Evolutionary conservation across 345 rosid genomes (phyloP).

Genomic region (Sisymbrium irio): DNA sequence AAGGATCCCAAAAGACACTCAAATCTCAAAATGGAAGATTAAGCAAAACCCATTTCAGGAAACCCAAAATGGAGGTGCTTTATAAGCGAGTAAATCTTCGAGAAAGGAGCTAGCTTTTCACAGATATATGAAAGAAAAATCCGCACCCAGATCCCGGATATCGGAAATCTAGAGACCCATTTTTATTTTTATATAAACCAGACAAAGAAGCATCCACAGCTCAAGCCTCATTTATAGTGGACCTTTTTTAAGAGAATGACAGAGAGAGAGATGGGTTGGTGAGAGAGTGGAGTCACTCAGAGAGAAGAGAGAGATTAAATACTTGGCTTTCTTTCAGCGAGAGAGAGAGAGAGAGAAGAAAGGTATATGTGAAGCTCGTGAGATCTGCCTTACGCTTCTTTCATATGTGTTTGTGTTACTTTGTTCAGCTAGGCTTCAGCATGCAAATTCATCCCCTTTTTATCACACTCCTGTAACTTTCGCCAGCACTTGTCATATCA

Average conservation of each 20-base stretch:
- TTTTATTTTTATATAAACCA: constrained; percentile 2
- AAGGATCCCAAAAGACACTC: constrained; percentile 16
- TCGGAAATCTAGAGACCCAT: constrained; percentile 37
- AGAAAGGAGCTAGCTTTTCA: constrained; percentile 30
- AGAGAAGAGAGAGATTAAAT: constrained; percentile 27
- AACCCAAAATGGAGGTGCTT: constrained; percentile 7
- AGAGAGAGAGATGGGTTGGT: constrained; percentile 35
- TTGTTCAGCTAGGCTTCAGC: constrained; percentile 25
- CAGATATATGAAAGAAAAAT: constrained; percentile 2
- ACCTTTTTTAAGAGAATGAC: constrained; percentile 32
- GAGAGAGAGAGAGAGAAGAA: constrained; percentile 31
- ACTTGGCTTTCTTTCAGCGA: constrained; percentile 13
- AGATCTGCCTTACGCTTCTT: constrained; percentile 22
- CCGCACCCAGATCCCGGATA: constrained; percentile 50
- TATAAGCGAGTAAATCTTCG: constrained; percentile 12
- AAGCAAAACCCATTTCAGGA: constrained; percentile 28
- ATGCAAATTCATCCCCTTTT: constrained; percentile 35
- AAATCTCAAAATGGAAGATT: constrained; percentile 16
- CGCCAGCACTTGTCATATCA: constrained; percentile 31
- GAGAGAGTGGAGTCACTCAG: constrained; percentile 38
- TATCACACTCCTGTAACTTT: constrained; percentile 20
- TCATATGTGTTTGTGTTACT: constrained; percentile 42
- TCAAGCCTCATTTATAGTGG: constrained; percentile 38
- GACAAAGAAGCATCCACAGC: constrained; percentile 40
- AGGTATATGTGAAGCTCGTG: constrained; percentile 44